These are phyloP conservation scores for Sanghuangporus baumii DNA, from an alignment of 1,284 basidiomycete genomes.

Conservation along the genomic window DNA sequence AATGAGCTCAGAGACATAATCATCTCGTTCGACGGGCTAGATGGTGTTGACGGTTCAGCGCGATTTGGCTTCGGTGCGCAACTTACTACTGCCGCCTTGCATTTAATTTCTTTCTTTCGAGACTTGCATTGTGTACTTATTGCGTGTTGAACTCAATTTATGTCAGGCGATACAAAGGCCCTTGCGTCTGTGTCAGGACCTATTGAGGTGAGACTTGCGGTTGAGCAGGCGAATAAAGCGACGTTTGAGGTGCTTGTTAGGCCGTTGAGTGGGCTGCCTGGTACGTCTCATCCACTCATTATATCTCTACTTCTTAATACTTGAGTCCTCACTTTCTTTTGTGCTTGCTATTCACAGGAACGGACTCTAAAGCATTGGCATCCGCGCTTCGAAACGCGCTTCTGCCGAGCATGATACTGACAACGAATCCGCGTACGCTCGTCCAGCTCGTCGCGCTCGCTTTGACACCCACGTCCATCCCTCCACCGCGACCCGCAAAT, in stretches of 20 bases:
- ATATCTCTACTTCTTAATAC: not conserved
- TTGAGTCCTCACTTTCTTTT: not conserved
- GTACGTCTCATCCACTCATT: slow-evolving; percentile 14
- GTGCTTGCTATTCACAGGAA: slow-evolving; percentile 26
- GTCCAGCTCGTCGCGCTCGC: slow-evolving; percentile 67
- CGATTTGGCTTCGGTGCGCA: slow-evolving; percentile 53
- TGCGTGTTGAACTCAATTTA: not conserved
- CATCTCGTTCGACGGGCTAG: slow-evolving; percentile 40
- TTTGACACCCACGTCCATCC: slow-evolving; percentile 31
- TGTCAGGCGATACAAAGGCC: slow-evolving; percentile 40
- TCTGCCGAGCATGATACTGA: slow-evolving; percentile 54
- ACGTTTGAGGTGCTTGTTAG: slow-evolving; percentile 67
- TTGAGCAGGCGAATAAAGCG: slow-evolving; percentile 64
- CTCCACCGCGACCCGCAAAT: not conserved
- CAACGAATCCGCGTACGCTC: slow-evolving; percentile 59
- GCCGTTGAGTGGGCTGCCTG: slow-evolving; percentile 59
- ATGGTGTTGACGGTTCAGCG: slow-evolving; percentile 62
- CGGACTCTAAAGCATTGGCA: slow-evolving; percentile 55
- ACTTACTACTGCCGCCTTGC: not conserved
- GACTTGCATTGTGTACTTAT: not conserved
- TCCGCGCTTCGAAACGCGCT: slow-evolving; percentile 48
- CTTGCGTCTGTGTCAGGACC: slow-evolving; percentile 71
- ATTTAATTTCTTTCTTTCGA: not conserved
- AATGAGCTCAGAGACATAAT: slow-evolving; percentile 26
- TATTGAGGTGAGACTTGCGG: slow-evolving; percentile 60